Conservation (phyloP, 2,329 filamentous ascomycete species). For the Aureobasidium sp. region DNA sequence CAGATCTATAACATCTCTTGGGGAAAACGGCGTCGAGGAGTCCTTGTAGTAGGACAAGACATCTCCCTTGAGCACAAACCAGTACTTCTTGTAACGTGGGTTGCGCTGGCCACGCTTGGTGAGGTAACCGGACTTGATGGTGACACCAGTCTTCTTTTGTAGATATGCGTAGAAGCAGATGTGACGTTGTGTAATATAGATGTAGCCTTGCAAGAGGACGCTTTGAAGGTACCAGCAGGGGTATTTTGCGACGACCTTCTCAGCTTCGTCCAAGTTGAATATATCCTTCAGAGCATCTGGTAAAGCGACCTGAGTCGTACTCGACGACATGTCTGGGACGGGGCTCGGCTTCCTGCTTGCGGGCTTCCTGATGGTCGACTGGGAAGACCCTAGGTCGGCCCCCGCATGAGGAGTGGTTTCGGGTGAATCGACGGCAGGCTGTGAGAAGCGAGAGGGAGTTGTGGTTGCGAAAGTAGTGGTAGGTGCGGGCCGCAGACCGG, state of each 20-base stretch:
- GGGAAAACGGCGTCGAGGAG: conserved; percentile 81
- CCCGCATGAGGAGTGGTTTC: conserved; percentile 65
- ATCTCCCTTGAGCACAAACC: conserved; percentile 88
- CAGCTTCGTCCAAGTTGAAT: conserved; percentile 72
- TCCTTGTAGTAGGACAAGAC: conserved; percentile 85
- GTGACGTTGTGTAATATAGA: conserved; percentile 90
- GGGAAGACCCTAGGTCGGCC: conserved; percentile 25
- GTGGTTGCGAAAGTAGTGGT: conserved; percentile 1
- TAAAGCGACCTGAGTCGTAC: conserved; percentile 14
- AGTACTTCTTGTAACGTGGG: conserved; percentile 81
- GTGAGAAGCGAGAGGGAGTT: conserved; percentile 8
- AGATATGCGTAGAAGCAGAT: conserved; percentile 97
- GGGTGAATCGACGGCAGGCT: conserved; percentile 42
- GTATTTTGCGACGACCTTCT: conserved; percentile 85
- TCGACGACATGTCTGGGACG: conserved; percentile 15
- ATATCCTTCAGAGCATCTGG: conserved; percentile 43
- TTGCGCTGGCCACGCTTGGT: conserved; percentile 84
- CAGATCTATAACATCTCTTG: conserved; percentile 83
- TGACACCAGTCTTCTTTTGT: conserved; percentile 72
- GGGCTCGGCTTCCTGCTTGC: conserved; percentile 23
- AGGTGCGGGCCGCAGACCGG: conserved; percentile 39
- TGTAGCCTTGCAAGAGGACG: conserved; percentile 84
- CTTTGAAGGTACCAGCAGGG: conserved; percentile 90
- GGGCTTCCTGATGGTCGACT: conserved; percentile 21
- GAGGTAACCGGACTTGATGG: conserved; percentile 80